Evolutionary conservation across 345 rosid species (phyloP), one percentile per base, ranked within the genome.

Genomic region (Brassica juncea): DNA sequence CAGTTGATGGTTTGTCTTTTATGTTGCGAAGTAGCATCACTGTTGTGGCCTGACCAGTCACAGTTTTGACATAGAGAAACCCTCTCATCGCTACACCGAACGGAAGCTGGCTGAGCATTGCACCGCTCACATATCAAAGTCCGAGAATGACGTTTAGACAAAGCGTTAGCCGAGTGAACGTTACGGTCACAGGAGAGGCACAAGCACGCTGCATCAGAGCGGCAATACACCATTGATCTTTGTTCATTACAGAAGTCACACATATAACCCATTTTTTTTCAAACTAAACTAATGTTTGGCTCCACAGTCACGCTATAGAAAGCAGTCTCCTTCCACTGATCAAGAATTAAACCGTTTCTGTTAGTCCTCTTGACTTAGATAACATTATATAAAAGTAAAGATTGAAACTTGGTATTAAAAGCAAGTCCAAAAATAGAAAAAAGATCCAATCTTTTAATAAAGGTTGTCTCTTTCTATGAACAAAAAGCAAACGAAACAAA

Each of bases 141-240:
- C 80, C 99, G 81, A 0, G 95, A 91, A 80, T 94, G 99, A 32
- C 97, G 94, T 74, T 81, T 91, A 0, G 99, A 92, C 77, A 94
- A 83, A n/a, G 95, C 92, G 69, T 94, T 94, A 47, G 97, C 97
- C n/a, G 94, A 90, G 69, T 94, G 99, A 68, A 94, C 97, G 82
- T 84, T 90, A 64, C 93, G 84, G 73, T 94, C 99, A 77, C 99
- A 94, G 1, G 99, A 94, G 37, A 94, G 87, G 66, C 98, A 94
- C 72, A 94, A 84, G 73, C 89, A 90, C 0, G 98, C 98, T 49
- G 90, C 92, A 86, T 94, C 99, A 0, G 99, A 91, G 5, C 93
- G 86, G 78, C 99, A 94, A 81, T 94, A 88, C 31, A 94, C 94
- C 86, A 91, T 84, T 27, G 99, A 87, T 83, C 94, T 88, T 84